phyloP scores from a whole-genome alignment of 106 monocot genomes.

The Phalaenopsis equestris region DNA sequence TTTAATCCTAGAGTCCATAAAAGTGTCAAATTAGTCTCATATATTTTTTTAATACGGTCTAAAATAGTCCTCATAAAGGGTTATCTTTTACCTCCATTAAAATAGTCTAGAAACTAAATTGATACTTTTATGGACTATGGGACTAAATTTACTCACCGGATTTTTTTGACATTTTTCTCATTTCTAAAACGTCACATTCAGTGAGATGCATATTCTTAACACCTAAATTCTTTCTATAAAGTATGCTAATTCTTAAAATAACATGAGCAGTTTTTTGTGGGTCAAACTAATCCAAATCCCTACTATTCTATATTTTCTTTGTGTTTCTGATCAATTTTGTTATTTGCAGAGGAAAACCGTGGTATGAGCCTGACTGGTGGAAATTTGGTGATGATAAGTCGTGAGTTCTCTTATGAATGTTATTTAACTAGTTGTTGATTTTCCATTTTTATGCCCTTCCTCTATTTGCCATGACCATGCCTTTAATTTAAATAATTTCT shows the following conservation, averaged over 20 bases:
- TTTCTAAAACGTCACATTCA: background rate
- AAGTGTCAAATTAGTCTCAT: too few relatives aligned
- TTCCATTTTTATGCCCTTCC: background rate
- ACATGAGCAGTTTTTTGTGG: background rate
- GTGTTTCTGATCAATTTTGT: slow-evolving; percentile 6
- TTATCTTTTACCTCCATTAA: too few relatives aligned
- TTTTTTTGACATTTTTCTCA: too few relatives aligned
- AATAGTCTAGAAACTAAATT: too few relatives aligned
- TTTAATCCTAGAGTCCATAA: too few relatives aligned
- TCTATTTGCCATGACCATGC: background rate
- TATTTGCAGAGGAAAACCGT: slow-evolving; percentile 77
- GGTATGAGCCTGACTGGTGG: slow-evolving; percentile 99
- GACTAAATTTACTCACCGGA: too few relatives aligned
- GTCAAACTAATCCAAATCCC: background rate
- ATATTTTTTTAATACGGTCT: too few relatives aligned
- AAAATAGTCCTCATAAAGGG: too few relatives aligned
- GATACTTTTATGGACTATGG: too few relatives aligned
- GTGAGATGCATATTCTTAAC: background rate
- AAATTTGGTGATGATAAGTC: slow-evolving; percentile 92
- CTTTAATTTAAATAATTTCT: background rate
- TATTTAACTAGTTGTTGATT: background rate
- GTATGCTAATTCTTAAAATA: background rate
- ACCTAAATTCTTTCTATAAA: too few relatives aligned
- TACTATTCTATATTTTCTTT: too few relatives aligned
- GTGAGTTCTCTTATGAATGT: slow-evolving; percentile 37